A percentile compares a stretch with the other conserved stretches of the same genome.
These are phyloP conservation scores for Calonectria leucothoes DNA, from an alignment of 2,329 filamentous ascomycete genomes.

Conservation along the genomic window DNA sequence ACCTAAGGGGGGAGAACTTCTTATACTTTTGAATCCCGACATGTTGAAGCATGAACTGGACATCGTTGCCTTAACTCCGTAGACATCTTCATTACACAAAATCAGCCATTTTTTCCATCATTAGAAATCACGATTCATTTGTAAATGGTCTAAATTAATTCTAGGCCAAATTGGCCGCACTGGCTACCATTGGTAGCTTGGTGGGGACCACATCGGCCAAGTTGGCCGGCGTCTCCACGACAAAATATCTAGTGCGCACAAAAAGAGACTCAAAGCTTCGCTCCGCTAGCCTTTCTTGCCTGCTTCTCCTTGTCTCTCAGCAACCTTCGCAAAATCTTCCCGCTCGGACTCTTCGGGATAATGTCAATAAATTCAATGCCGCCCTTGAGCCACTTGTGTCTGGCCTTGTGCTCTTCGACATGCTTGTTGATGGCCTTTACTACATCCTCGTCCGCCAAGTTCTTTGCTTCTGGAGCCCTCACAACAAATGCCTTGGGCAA, in stretches of 20 bases:
- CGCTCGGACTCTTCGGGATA: conserved; percentile 78
- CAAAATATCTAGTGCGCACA: neutral
- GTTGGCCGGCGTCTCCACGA: neutral
- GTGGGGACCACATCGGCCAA: too few species aligned
- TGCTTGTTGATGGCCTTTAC: conserved; percentile 65
- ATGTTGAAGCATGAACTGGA: neutral
- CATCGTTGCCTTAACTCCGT: neutral
- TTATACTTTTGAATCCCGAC: neutral
- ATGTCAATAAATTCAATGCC: conserved; percentile 70
- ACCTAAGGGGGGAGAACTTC: too few species aligned
- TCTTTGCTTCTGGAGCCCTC: conserved; percentile 55
- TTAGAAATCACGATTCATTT: neutral
- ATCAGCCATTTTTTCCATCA: neutral
- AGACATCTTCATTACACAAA: neutral
- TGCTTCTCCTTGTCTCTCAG: conserved; percentile 74
- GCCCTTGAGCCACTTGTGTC: conserved; percentile 74
- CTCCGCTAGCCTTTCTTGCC: neutral
- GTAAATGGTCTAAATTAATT: neutral
- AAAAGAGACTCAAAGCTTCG: neutral
- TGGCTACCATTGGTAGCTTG: too few species aligned
- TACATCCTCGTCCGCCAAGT: conserved; percentile 63
- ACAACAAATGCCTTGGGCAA: conserved; percentile 72
- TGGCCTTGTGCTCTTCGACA: conserved; percentile 73
- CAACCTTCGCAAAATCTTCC: conserved; percentile 76
- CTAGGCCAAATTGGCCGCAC: neutral